phyloP scores from a whole-genome alignment of 1,284 basidiomycete genomes.

The Apiotrichum sp. region DNA sequence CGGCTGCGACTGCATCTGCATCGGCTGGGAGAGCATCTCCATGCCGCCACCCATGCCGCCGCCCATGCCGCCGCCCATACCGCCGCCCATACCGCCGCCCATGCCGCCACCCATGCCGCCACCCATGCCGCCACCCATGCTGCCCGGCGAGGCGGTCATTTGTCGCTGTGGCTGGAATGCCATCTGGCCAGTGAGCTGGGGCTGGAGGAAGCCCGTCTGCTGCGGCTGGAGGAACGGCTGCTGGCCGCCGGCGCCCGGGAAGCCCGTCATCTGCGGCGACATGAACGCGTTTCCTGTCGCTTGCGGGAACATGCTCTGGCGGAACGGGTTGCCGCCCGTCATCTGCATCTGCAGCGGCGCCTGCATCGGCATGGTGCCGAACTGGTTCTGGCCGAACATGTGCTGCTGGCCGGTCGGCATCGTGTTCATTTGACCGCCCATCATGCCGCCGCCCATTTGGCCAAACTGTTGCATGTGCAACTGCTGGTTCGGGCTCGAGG shows the following conservation, averaged over 20 bases:
- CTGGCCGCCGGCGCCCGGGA: conserved; percentile 54
- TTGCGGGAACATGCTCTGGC: conserved; percentile 52
- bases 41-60: conserved; percentile 30
- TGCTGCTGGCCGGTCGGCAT: neutral
- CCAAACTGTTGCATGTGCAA: conserved; percentile 9
- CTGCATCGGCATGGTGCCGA: conserved; percentile 3
- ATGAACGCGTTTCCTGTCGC: conserved; percentile 50
- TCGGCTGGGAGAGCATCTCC: conserved; percentile 30
- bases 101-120: neutral
- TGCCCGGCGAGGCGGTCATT: conserved; percentile 10
- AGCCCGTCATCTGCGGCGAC: conserved; percentile 59
- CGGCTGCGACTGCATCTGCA: conserved; percentile 36
- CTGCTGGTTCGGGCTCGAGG: neutral
- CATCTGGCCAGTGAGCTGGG: conserved; percentile 44
- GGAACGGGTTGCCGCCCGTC: conserved; percentile 63
- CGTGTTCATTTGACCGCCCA: conserved; percentile 11
- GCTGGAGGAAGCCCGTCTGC: conserved; percentile 48
- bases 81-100: too few relatives aligned
- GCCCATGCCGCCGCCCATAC: too few relatives aligned
- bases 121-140: neutral
- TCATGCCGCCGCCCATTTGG: neutral
- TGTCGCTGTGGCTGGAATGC: conserved; percentile 46
- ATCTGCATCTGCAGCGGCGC: conserved; percentile 22
- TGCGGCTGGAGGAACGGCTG: conserved; percentile 47
- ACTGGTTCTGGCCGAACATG: neutral